phyloP scores from a whole-genome alignment of 169 alveolate genomes.

The Eimeria brunetti region DNA sequence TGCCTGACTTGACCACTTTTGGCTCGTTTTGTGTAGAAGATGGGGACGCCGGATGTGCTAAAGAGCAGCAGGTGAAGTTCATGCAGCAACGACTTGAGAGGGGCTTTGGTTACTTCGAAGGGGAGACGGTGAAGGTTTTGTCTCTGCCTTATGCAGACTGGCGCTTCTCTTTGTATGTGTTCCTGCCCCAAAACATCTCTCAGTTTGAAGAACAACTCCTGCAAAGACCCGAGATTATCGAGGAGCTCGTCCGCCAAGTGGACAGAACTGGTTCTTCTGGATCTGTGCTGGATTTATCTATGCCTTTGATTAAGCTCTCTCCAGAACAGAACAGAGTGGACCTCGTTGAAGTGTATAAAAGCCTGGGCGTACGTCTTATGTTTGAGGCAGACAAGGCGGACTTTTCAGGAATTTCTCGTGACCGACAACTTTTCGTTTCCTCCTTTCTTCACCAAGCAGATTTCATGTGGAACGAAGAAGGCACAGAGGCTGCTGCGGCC shows the following conservation, averaged over 20 bases:
- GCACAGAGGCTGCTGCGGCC: constrained; percentile 78
- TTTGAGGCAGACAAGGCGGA: constrained; percentile 59
- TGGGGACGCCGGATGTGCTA: neutral
- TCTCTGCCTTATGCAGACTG: constrained; percentile 2
- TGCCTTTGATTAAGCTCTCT: constrained; percentile 11
- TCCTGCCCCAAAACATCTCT: neutral
- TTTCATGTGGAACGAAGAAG: constrained; percentile 54
- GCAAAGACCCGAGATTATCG: neutral
- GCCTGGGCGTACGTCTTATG: neutral
- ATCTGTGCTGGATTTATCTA: neutral
- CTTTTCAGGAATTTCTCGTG: constrained; percentile 51
- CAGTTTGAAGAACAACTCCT: neutral
- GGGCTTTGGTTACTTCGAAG: neutral
- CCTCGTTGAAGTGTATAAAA: constrained; percentile 27
- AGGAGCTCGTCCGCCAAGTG: constrained; percentile 24
- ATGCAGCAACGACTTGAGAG: constrained; percentile 9
- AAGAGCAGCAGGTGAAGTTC: constrained; percentile 27
- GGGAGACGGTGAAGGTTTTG: constrained; percentile 16
- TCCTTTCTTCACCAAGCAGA: constrained; percentile 71
- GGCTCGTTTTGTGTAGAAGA: constrained; percentile 29
- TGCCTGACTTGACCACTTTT: neutral
- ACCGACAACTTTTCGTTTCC: constrained; percentile 26
- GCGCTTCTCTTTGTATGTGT: neutral
- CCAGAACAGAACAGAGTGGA: constrained; percentile 47
- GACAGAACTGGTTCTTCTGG: neutral